phyloP scores from a whole-genome alignment of 1,284 basidiomycete species.

The Cutaneotrichosporon sp. region DNA sequence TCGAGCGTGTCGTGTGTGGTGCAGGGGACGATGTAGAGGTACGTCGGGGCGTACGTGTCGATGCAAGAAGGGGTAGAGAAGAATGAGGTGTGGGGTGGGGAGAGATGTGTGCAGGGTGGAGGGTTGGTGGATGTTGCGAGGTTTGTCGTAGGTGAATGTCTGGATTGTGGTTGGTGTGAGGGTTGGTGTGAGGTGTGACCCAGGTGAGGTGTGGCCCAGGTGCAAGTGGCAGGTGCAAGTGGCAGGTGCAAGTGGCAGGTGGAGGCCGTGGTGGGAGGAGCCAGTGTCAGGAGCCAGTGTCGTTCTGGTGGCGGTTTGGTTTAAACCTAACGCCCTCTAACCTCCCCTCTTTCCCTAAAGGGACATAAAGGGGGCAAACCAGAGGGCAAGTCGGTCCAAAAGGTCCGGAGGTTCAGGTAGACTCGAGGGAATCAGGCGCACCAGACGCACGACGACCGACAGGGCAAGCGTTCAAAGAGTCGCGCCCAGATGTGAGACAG shows the following conservation, averaged over 20 bases:
- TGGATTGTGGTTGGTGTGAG: not conserved
- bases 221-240: too few relatives aligned
- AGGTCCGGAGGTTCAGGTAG: not conserved
- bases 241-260: too few relatives aligned
- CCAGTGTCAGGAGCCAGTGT: too few relatives aligned
- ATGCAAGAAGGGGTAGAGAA: too few relatives aligned
- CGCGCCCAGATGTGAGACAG: not conserved
- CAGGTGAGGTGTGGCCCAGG: too few relatives aligned
- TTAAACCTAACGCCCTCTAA: not conserved
- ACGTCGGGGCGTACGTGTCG: too few relatives aligned
- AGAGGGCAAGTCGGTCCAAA: not conserved
- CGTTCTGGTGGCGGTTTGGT: not conserved
- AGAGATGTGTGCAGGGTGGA: not conserved
- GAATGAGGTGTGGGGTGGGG: too few relatives aligned
- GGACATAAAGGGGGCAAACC: too few relatives aligned
- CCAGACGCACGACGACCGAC: not conserved
- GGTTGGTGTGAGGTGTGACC: too few relatives aligned
- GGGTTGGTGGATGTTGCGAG: not conserved
- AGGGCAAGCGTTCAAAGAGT: not conserved
- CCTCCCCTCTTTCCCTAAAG: too few relatives aligned
- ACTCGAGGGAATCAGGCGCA: not conserved
- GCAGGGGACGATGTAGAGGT: not conserved
- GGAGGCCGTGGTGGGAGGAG: too few relatives aligned
- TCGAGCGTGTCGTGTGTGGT: too few relatives aligned
- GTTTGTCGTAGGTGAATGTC: not conserved